Conservation (phyloP, 2,329 filamentous ascomycete species). For the Talaromyces islandicus region DNA sequence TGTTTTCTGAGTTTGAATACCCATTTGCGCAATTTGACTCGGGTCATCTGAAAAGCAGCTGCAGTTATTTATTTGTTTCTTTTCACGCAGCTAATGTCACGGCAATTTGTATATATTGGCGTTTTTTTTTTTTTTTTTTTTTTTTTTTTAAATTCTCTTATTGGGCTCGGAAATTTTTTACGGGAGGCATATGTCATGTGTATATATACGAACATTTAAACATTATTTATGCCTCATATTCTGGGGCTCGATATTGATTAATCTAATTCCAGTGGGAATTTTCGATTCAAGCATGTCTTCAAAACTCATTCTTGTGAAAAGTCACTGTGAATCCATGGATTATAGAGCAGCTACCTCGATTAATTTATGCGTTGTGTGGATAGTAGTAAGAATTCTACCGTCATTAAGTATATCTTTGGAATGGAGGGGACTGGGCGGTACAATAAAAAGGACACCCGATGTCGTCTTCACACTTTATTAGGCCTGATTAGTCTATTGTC, state of each 20-base stretch:
- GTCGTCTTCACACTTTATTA: too few species aligned
- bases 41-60: background rate
- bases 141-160: background rate
- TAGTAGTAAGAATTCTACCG: too few species aligned
- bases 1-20: constrained; percentile 1
- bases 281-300: background rate
- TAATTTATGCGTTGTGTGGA: too few species aligned
- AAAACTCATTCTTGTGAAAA: background rate
- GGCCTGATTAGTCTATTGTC: too few species aligned
- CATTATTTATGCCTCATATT: background rate
- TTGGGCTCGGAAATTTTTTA: background rate
- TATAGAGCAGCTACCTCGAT: too few species aligned
- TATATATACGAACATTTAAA: background rate
- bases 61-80: background rate
- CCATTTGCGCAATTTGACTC: background rate
- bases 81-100: background rate
- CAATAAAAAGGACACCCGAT: too few species aligned
- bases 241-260: background rate
- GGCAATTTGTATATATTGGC: background rate
- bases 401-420: too few species aligned
- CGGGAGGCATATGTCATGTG: background rate
- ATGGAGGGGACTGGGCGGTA: too few species aligned
- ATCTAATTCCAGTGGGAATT: background rate
- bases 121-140: background rate
- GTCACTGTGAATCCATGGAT: too few species aligned